Conservation (phyloP, 2,329 filamentous ascomycete genomes). For the Alternaria brassicicola region DNA sequence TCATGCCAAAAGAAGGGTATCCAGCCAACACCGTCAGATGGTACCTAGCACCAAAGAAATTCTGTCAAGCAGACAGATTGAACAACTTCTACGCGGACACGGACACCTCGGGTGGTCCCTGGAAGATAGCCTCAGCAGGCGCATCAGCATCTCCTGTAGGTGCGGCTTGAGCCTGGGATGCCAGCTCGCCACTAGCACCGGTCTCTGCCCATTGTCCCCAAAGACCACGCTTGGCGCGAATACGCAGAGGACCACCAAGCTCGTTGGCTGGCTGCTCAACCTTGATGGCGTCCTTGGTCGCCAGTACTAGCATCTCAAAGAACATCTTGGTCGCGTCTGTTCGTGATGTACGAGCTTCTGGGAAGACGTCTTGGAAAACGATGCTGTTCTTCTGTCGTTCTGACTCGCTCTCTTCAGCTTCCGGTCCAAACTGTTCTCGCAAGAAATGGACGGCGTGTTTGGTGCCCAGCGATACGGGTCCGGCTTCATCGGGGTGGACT, state of each 20-base stretch:
- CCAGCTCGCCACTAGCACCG: slow-evolving; percentile 35
- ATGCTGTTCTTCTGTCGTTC: slow-evolving; percentile 78
- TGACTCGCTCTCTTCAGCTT: slow-evolving; percentile 69
- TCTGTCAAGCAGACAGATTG: slow-evolving; percentile 8
- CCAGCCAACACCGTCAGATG: slow-evolving; percentile 41
- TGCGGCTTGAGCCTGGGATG: slow-evolving; percentile 28
- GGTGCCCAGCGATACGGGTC: slow-evolving; percentile 86
- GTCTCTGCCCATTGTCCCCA: slow-evolving; percentile 96
- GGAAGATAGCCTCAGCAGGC: slow-evolving; percentile 28
- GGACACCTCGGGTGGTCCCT: slow-evolving; percentile 28
- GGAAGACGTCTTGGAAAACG: slow-evolving; percentile 89
- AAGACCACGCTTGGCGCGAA: slow-evolving; percentile 90
- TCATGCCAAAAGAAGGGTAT: slow-evolving; percentile 40
- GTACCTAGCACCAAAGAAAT: slow-evolving; percentile 17
- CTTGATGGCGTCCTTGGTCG: slow-evolving; percentile 97
- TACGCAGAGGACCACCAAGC: slow-evolving; percentile 79
- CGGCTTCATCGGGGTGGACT: slow-evolving; percentile 81
- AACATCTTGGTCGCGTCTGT: slow-evolving; percentile 99
- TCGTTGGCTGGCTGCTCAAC: slow-evolving; percentile 78
- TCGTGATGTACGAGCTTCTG: slow-evolving; percentile 78
- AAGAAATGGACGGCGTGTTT: slow-evolving; percentile 96
- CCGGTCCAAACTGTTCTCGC: slow-evolving; percentile 81
- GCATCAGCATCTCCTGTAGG: slow-evolving; percentile 25
- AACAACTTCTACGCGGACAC: slow-evolving; percentile 29
- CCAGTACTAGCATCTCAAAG: slow-evolving; percentile 93